phyloP scores from a whole-genome alignment of 805 yeast species.

The Schwanniomyces occidentalis region DNA sequence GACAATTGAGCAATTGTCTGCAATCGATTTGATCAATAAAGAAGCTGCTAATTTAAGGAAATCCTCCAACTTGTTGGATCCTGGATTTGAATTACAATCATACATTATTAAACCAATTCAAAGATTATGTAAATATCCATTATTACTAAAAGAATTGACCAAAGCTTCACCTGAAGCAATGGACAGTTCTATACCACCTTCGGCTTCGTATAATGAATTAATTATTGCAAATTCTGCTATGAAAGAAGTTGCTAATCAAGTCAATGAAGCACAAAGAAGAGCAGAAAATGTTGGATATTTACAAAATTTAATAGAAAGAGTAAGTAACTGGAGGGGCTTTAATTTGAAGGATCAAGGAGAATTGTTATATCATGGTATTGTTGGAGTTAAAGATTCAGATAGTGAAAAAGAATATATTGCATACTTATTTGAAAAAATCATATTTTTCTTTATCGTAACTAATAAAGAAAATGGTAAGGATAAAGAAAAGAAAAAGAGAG shows the following conservation, averaged over 20 bases:
- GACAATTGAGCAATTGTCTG: conserved; percentile 87
- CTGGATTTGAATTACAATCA: conserved; percentile 85
- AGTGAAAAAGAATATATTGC: conserved; percentile 86
- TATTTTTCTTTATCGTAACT: conserved; percentile 46
- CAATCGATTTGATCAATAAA: conserved; percentile 73
- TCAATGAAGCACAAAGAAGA: conserved; percentile 91
- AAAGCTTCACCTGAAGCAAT: conserved; percentile 55
- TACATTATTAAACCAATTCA: conserved; percentile 93
- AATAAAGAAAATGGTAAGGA: conserved; percentile 16
- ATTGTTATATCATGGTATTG: conserved; percentile 70
- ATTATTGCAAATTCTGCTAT: conserved; percentile 69
- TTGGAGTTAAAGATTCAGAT: conserved; percentile 66
- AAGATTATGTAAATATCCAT: conserved; percentile 92
- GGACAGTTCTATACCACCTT: conserved; percentile 12
- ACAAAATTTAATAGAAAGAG: conserved; percentile 68
- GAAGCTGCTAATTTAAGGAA: conserved; percentile 58
- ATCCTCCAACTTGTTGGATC: conserved; percentile 65
- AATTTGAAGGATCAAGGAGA: conserved; percentile 80
- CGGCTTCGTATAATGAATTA: conserved; percentile 59
- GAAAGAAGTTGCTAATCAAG: conserved; percentile 80
- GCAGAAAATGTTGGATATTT: conserved; percentile 80
- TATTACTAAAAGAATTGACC: conserved; percentile 72
- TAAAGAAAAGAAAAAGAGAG: conserved; percentile 34
- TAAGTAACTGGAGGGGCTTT: conserved; percentile 91
- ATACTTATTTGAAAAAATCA: conserved; percentile 74